Base-by-base conservation (phyloP, 495 filamentous ascomycete genomes). In the Pseudevernia furfuracea region DNA sequence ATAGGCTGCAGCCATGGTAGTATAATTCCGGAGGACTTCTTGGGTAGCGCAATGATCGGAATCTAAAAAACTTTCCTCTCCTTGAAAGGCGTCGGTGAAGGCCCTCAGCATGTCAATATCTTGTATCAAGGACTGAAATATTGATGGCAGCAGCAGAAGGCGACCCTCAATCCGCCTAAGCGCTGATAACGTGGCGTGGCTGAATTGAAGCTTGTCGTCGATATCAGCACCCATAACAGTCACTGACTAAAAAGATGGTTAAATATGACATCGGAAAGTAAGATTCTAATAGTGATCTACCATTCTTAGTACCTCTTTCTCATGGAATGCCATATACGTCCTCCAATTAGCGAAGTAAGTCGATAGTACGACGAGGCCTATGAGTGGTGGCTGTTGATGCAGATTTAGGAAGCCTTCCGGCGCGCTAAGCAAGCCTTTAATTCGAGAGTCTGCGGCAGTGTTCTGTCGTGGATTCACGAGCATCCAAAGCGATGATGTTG, bases 341-440 rank as follows among this genome's bases (percentile, higher is more conserved):
- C 79, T 73, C 74, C 77, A 81, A 8, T 68, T 65, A 4, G 73
- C 72, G 23, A 77, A 70, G 62, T 76, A 80, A 0, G 72, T 66
- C 1, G 74, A 65, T 36, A 81, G 77, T 0, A 79, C 55, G 4
- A 74, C 57, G 36, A 63, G 61, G n/a, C 48, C 49, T 9, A 55
- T 10, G 0, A 63, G 37, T 41, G 52, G 61, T 34, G 8, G 61
- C 30, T 71, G 60, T 15, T 48, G n/a, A 17, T 57, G 21, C 4
- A 21, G 4, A 11, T 32, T 10, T 36, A 38, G 14, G 15, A 32
- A 23, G 11, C 32, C 25, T 9, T 55, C 37, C 19, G 8, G 1
- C 4, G 34, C n/a, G 10, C 25, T 23, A 19, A 63, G 49, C 14
- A 57, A 14, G 6, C 25, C 36, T 25, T 57, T 56, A 17, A 57